phyloP scores from a whole-genome alignment of 1,284 basidiomycete species.

The Ganoderma lucidum region DNA sequence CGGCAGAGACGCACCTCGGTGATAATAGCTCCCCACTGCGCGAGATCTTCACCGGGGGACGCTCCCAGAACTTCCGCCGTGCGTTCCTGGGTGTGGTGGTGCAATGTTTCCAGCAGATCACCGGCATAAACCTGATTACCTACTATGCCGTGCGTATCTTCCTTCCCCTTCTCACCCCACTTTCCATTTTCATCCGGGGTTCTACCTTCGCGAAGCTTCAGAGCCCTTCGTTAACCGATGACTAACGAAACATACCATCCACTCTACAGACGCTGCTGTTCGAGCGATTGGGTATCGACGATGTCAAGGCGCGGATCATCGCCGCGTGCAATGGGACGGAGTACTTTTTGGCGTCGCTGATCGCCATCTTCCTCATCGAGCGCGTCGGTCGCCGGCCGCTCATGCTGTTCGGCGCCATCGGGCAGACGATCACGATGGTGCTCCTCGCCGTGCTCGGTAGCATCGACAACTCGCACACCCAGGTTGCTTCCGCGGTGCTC shows the following conservation, averaged over 20 bases:
- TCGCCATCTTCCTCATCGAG: slow-evolving; percentile 67
- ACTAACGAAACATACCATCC: slow-evolving; percentile 5
- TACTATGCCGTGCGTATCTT: slow-evolving; percentile 30
- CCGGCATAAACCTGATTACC: slow-evolving; percentile 71
- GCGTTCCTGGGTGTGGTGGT: slow-evolving; percentile 63
- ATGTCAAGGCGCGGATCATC: slow-evolving; percentile 68
- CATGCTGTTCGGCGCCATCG: slow-evolving; percentile 74
- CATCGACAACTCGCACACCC: slow-evolving; percentile 53
- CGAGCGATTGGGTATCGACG: slow-evolving; percentile 65
- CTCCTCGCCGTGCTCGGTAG: slow-evolving; percentile 65
- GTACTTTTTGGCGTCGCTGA: slow-evolving; percentile 69
- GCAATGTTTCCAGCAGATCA: slow-evolving; percentile 79
- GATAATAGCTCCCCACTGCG: slow-evolving; percentile 45
- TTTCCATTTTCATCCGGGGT: neutral
- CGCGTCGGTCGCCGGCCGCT: slow-evolving; percentile 68
- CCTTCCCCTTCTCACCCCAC: neutral
- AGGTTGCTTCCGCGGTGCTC: slow-evolving; percentile 64
- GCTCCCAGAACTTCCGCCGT: slow-evolving; percentile 71
- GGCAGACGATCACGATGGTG: slow-evolving; percentile 69
- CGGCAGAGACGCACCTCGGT: slow-evolving; percentile 33
- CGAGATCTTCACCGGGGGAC: slow-evolving; percentile 67
- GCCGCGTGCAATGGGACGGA: slow-evolving; percentile 77
- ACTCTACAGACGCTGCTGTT: slow-evolving; percentile 59
- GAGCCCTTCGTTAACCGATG: neutral
- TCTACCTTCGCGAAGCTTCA: slow-evolving; percentile 9